phyloP scores from a whole-genome alignment of 1,284 basidiomycete species.

The Ganoderma lingzhi region DNA sequence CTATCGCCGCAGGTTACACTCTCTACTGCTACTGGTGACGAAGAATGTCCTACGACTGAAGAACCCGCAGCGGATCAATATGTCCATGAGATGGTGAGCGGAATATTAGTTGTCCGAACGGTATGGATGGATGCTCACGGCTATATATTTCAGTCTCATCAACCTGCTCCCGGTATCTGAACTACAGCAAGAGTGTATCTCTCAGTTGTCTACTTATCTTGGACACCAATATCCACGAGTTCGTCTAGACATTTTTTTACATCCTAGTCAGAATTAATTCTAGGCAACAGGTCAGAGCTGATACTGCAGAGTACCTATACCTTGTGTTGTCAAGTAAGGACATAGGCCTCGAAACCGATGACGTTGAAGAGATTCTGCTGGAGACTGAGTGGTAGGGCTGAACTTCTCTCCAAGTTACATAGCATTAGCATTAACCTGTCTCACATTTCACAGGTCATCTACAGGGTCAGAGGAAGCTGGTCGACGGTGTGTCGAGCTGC shows the following conservation, averaged over 20 bases:
- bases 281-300: conserved; percentile 69
- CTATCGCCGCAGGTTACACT: conserved; percentile 44
- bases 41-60: conserved; percentile 74
- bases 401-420: conserved; percentile 11
- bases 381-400: conserved; percentile 82
- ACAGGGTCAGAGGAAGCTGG: conserved; percentile 33
- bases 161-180: conserved; percentile 65
- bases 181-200: conserved; percentile 56
- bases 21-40: conserved; percentile 60
- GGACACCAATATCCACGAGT: conserved; percentile 84
- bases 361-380: conserved; percentile 79
- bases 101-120: conserved; percentile 4
- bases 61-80: conserved; percentile 78
- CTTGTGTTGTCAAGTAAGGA: conserved; percentile 75
- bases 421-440: neutral
- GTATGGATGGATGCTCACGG: neutral
- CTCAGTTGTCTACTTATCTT: conserved; percentile 66
- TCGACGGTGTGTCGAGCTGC: conserved; percentile 32
- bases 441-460: conserved; percentile 36
- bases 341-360: conserved; percentile 68
- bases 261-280: neutral
- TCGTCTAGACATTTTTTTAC: conserved; percentile 7
- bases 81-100: conserved; percentile 83
- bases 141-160: conserved; percentile 54
- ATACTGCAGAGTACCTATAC: conserved; percentile 85